These are phyloP conservation scores for Parachaetomium inaequale DNA, from an alignment of 495 filamentous ascomycete species.

Conservation along the genomic window DNA sequence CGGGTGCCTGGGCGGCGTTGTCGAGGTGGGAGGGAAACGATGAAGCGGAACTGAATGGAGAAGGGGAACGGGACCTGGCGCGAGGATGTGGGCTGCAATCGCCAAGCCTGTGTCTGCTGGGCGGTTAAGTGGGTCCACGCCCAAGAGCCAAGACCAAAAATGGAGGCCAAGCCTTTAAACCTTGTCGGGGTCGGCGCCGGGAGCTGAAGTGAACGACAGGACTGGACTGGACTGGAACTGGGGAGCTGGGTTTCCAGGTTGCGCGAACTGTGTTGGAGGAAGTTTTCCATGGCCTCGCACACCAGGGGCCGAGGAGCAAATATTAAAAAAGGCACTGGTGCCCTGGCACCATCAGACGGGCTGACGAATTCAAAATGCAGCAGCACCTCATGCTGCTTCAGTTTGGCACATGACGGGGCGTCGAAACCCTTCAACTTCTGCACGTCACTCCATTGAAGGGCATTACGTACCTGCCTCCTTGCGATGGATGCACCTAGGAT, in stretches of 20 bases:
- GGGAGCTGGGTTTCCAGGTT: too few species aligned
- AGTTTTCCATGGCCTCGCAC: neutral
- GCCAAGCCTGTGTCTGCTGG: constrained; percentile 22
- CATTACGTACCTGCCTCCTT: neutral
- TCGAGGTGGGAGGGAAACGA: constrained; percentile 8
- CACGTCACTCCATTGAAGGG: neutral
- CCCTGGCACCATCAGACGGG: neutral
- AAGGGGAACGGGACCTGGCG: constrained; percentile 31
- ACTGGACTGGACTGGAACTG: neutral
- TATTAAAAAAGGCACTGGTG: neutral
- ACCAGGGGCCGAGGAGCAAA: neutral
- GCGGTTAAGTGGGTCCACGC: constrained; percentile 20
- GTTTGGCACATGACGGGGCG: neutral
- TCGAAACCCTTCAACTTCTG: neutral
- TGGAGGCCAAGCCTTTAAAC: constrained; percentile 5
- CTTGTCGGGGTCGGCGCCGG: constrained; percentile 17
- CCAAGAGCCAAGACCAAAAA: constrained; percentile 9
- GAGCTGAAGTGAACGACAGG: constrained; percentile 11
- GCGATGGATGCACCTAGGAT: neutral
- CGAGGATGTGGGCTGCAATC: constrained; percentile 24
- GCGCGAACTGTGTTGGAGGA: neutral
- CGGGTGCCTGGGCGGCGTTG: constrained; percentile 7
- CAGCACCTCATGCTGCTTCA: too few species aligned
- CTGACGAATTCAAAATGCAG: neutral
- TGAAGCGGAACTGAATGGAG: constrained; percentile 6